These are phyloP conservation scores for Inonotus hispidus DNA, from an alignment of 1,284 basidiomycete species.

Conservation along the genomic window DNA sequence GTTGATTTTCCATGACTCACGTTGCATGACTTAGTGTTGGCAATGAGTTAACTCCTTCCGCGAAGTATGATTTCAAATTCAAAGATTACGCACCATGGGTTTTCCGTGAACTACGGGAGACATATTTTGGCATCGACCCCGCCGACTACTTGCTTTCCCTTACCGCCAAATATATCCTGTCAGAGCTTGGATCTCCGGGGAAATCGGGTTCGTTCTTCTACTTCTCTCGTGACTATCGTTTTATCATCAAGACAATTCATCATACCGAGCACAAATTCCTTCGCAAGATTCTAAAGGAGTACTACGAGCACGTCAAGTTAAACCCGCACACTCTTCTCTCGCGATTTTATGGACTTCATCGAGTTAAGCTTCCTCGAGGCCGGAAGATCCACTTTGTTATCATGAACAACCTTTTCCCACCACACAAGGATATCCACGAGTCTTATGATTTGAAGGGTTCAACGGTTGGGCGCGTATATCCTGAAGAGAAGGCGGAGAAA, in stretches of 20 bases:
- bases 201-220: constrained; percentile 99
- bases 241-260: constrained; percentile 99
- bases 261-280: constrained; percentile 95
- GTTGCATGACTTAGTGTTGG: constrained; percentile 58
- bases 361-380: constrained; percentile 92
- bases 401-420: constrained; percentile 99
- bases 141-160: constrained; percentile 96
- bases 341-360: constrained; percentile 94
- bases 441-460: constrained; percentile 97
- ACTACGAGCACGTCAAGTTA: constrained; percentile 81
- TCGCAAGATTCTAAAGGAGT: constrained; percentile 77
- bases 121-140: constrained; percentile 92
- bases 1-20: constrained; percentile 2
- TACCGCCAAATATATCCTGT: constrained; percentile 96
- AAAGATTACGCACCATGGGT: constrained; percentile 99
- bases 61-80: constrained; percentile 98
- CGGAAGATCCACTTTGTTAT: constrained; percentile 98
- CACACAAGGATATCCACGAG: constrained; percentile 96
- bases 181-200: constrained; percentile 96
- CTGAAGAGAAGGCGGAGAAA: constrained; percentile 75
- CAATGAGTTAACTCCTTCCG: constrained; percentile 95
- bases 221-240: constrained; percentile 97
- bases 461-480: constrained; percentile 83
- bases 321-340: constrained; percentile 95
- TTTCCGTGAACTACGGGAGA: constrained; percentile 91